Percentiles rank a stretch among this genome's conserved stretches.
Evolutionary conservation across 2,329 filamentous ascomycete species (phyloP).

Genomic region (Fusarium irregulare): DNA sequence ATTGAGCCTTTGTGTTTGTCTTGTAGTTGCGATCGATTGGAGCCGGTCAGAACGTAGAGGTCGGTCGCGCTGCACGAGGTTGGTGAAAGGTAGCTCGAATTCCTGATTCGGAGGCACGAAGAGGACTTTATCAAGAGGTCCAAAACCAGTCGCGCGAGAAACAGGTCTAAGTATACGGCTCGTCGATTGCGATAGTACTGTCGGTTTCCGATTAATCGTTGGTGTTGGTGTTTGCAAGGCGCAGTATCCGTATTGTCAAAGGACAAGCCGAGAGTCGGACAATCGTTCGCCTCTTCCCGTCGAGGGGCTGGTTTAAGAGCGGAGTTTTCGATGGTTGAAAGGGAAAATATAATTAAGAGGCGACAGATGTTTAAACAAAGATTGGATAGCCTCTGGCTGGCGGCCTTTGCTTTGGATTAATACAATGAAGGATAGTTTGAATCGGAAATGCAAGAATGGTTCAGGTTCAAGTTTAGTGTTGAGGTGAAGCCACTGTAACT

Average conservation of each 20-base stretch:
- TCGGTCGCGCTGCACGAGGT: neutral
- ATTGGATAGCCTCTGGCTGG: neutral
- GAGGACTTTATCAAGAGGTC: neutral
- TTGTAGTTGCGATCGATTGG: neutral
- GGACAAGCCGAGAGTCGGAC: conserved; percentile 31
- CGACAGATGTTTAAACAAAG: neutral
- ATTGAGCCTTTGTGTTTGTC: conserved; percentile 2
- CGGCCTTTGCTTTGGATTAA: conserved; percentile 8
- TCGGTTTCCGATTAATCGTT: conserved; percentile 6
- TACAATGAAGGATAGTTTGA: conserved; percentile 12
- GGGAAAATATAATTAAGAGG: neutral
- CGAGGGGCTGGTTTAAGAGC: neutral
- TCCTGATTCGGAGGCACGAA: neutral
- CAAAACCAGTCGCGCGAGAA: neutral
- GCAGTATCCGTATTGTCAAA: neutral
- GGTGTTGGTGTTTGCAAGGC: neutral
- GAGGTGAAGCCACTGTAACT: conserved; percentile 27
- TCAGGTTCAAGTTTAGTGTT: neutral
- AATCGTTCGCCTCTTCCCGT: conserved; percentile 12
- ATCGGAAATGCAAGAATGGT: conserved; percentile 27
- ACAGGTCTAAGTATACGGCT: neutral
- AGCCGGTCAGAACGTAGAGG: conserved; percentile 1
- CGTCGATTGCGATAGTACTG: neutral
- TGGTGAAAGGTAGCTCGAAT: conserved; percentile 9
- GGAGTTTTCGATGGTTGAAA: neutral